phyloP scores from a whole-genome alignment of 495 filamentous ascomycete species.

The Oleoguttula mirabilis region DNA sequence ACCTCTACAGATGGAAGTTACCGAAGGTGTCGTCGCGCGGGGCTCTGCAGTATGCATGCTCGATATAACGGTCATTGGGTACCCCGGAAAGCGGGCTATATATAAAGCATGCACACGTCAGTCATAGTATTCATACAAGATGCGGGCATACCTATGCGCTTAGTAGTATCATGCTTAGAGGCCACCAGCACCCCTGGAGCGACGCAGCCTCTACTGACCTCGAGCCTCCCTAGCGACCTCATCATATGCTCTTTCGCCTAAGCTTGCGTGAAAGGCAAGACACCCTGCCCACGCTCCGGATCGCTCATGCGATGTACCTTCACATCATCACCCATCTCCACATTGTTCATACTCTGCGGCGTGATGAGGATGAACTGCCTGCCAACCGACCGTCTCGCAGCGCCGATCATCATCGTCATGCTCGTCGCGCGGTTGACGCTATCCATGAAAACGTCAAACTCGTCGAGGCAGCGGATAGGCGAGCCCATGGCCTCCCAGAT shows the following conservation, averaged over 20 bases:
- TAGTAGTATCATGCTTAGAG: too few species aligned
- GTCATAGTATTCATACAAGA: too few species aligned
- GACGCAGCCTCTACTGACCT: not conserved
- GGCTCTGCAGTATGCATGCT: too few species aligned
- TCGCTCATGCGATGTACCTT: constrained; percentile 43
- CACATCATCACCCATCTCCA: constrained; percentile 58
- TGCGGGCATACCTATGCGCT: too few species aligned
- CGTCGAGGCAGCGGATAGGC: constrained; percentile 86
- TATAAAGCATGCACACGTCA: too few species aligned
- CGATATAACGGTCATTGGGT: too few species aligned
- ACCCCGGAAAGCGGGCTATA: too few species aligned
- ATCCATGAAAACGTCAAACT: constrained; percentile 99
- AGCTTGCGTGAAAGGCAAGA: constrained; percentile 23
- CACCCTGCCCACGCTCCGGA: constrained; percentile 34
- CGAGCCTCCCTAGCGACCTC: too few species aligned
- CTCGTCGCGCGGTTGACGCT: constrained; percentile 86
- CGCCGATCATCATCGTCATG: constrained; percentile 88
- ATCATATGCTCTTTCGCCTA: not conserved
- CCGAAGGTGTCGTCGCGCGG: too few species aligned
- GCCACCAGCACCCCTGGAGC: too few species aligned
- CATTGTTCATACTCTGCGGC: constrained; percentile 71
- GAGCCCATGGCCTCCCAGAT: constrained; percentile 98
- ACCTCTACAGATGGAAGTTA: too few species aligned
- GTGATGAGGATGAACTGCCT: constrained; percentile 96
- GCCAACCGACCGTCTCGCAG: constrained; percentile 71